Evolutionary conservation across 805 yeast genomes (phyloP), one percentile per base, ranked within the genome.

Genomic region (Dipodascus albidus): DNA sequence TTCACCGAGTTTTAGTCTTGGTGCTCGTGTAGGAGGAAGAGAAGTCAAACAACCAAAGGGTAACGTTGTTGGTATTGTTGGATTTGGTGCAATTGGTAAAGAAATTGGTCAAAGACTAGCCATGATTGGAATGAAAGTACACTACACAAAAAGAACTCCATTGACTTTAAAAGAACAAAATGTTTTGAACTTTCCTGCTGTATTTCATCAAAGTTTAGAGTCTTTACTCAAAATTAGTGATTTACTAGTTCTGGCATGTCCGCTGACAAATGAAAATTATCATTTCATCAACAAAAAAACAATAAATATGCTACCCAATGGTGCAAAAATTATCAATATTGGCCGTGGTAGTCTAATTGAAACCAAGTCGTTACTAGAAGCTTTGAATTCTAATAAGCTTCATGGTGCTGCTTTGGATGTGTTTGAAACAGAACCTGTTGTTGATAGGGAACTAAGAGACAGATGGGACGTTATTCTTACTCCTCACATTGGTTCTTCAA

Each of bases 51-150:
- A 80, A 2, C 88, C 89, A 3, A 64, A 66, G 15, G 80, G 80
- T 20, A 82, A 79, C 61, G 70, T 70, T 22, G 88, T 74, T 1
- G 79, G 82, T 2, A 74, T 86, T 33, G 78, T 84, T 2, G 95
- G 95, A 0, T 81, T 85, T 60, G 95, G 95, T 1, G 72, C 79
- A 20, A 86, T 86, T 59, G 95, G 95, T 6, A 75, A 76, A 62
- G 72, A 74, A 27, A 78, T 84, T 54, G 93, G 82, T 2, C 67
- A 66, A 50, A 74, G 83, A 60, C 71, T 86, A 55, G 52, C 70
- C 50, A 70, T 69, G n/a, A 65, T 86, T 31, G 88, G 87, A 2
- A 81, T 85, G 85, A 67, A 76, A 20, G 71, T 86, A 38, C 74
- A 75, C 54, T 85, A 85, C 58, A 74, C 79, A 53, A 84, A 83